Percentiles rank a stretch among this genome's conserved stretches.
These are phyloP conservation scores for Globisporangium paddicum DNA, from an alignment of 352 stramenopile genomes.

Conservation along the genomic window DNA sequence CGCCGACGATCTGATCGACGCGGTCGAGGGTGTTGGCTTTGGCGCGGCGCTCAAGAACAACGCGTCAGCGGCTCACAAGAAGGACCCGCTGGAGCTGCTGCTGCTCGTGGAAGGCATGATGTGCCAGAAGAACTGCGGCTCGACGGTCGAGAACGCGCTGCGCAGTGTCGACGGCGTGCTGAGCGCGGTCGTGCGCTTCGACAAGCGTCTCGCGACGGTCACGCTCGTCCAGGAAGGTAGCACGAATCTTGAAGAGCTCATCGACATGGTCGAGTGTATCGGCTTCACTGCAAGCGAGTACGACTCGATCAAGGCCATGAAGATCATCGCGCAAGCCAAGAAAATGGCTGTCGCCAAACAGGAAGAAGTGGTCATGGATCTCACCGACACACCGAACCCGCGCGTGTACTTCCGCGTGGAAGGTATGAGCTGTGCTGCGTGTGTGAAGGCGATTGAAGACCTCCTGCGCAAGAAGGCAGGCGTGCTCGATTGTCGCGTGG, in stretches of 20 bases:
- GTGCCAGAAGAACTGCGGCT: constrained; percentile 95
- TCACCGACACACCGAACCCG: constrained; percentile 41
- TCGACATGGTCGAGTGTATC: constrained; percentile 78
- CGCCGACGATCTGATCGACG: constrained; percentile 55
- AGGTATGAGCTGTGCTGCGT: constrained; percentile 85
- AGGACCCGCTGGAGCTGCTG: constrained; percentile 33
- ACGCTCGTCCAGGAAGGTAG: constrained; percentile 40
- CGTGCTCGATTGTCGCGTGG: constrained; percentile 75
- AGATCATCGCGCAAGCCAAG: constrained; percentile 44
- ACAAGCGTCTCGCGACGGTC: constrained; percentile 60
- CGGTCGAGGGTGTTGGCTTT: constrained; percentile 78
- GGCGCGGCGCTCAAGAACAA: constrained; percentile 39
- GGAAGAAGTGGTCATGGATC: constrained; percentile 26
- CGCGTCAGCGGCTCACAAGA: not conserved
- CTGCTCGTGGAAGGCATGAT: constrained; percentile 92
- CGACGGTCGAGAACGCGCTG: constrained; percentile 85
- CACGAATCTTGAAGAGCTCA: constrained; percentile 50
- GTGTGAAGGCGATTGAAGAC: constrained; percentile 86
- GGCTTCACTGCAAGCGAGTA: constrained; percentile 58
- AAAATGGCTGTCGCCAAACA: constrained; percentile 22
- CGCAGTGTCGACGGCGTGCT: constrained; percentile 69
- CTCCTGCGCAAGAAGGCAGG: constrained; percentile 52
- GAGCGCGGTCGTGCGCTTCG: constrained; percentile 64
- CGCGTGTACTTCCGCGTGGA: constrained; percentile 79
- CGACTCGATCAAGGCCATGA: constrained; percentile 45